A percentile compares a stretch with the other conserved stretches of the same genome.
These are phyloP conservation scores for Leccinum subgranulosum DNA, from an alignment of 768 basidiomycete genomes.

Conservation along the genomic window DNA sequence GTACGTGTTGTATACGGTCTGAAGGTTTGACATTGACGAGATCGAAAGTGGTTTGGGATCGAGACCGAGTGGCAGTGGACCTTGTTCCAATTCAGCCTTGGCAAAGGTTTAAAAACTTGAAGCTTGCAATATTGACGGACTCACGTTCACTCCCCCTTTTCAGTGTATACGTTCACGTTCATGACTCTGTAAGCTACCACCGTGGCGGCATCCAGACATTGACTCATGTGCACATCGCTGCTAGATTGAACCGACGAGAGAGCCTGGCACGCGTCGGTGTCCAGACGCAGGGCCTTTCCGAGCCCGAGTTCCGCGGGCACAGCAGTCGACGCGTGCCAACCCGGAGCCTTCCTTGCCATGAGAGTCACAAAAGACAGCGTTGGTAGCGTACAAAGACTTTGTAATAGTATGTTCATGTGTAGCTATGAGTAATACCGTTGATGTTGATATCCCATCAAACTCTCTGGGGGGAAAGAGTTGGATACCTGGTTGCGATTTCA, in stretches of 20 bases:
- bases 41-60: slow-evolving; percentile 8
- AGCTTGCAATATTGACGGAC: too few species aligned
- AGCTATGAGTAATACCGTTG: neutral
- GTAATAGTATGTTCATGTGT: neutral
- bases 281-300: neutral
- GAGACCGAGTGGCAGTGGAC: slow-evolving; percentile 2
- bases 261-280: neutral
- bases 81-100: slow-evolving; percentile 13
- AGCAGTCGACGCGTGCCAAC: neutral
- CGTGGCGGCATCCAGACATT: too few species aligned
- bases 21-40: neutral
- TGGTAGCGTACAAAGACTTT: neutral
- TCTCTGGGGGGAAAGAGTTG: neutral
- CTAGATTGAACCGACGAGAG: slow-evolving; percentile 14
- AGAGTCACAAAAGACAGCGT: neutral
- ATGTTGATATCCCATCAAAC: neutral
- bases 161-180: slow-evolving; percentile 18
- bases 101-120: slow-evolving; percentile 3
- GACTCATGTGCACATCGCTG: neutral
- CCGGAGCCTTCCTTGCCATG: neutral
- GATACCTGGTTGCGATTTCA: neutral
- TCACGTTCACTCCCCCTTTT: neutral
- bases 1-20: neutral
- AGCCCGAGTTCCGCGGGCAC: neutral
- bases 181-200: slow-evolving; percentile 8